Conservation (phyloP, 371 early-diverging fungal genomes). For the Choanephora cucurbitarum region DNA sequence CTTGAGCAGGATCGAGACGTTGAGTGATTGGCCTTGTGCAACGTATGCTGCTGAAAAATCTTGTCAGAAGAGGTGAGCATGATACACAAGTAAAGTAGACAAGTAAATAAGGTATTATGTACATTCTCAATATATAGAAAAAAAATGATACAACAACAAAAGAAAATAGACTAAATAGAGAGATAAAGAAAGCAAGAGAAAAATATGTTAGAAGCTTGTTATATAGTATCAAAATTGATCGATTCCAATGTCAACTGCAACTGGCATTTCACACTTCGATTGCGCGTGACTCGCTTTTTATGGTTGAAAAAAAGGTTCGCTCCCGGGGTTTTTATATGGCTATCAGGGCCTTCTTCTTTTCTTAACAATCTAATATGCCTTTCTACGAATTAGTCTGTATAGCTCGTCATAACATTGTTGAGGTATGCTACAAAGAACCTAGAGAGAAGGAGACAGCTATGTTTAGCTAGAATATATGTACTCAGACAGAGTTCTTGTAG, state of each 20-base stretch:
- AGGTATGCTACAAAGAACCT: no score
- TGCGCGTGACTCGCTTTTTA: slow-evolving; percentile 1
- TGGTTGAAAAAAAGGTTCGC: slow-evolving; percentile 1
- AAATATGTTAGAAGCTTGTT: slow-evolving; percentile 1
- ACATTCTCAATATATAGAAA: slow-evolving; percentile 1
- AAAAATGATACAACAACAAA: background rate
- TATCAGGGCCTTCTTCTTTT: slow-evolving; percentile 11
- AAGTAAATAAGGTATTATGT: background rate
- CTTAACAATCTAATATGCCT: slow-evolving; percentile 48
- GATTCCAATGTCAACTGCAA: slow-evolving; percentile 6
- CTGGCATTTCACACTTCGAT: background rate
- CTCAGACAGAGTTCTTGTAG: no score
- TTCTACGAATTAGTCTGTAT: slow-evolving; percentile 75
- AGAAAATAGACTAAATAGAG: background rate
- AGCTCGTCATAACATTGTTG: slow-evolving; percentile 57
- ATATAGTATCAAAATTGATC: no score
- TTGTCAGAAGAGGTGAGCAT: slow-evolving; percentile 1
- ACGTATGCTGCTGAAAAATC: background rate
- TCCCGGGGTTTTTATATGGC: slow-evolving; percentile 2
- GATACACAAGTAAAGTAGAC: background rate
- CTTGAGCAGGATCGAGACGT: slow-evolving; percentile 6
- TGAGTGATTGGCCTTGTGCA: slow-evolving; percentile 8
- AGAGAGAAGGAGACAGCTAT: no score
- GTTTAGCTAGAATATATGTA: no score
- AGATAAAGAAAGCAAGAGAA: background rate